Conservation (phyloP, 306 rosid genomes). For the Senna siamea region DNA sequence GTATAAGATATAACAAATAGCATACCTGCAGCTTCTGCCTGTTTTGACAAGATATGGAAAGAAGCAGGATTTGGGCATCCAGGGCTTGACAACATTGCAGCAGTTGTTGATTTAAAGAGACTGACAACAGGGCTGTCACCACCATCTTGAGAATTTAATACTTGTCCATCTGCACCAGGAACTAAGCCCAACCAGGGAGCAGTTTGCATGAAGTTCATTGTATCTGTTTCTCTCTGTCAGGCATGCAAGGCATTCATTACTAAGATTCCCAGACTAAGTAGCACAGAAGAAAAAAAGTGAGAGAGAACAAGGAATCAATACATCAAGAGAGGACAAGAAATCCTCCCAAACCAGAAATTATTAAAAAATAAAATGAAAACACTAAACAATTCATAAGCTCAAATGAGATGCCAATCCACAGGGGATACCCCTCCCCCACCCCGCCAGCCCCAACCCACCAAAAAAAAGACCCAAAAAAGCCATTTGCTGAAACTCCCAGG, state of each 20-base stretch:
- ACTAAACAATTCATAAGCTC: neutral
- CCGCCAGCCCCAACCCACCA: too few relatives aligned
- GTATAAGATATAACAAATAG: too few relatives aligned
- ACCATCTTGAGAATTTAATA: constrained; percentile 78
- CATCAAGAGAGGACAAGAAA: neutral
- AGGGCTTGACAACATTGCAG: constrained; percentile 74
- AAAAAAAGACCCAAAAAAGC: too few relatives aligned
- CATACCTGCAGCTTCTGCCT: constrained; percentile 99
- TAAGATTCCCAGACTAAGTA: constrained; percentile 26
- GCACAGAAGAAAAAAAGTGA: neutral
- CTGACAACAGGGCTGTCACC: constrained; percentile 92
- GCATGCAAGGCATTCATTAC: constrained; percentile 25
- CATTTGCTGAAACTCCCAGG: too few relatives aligned
- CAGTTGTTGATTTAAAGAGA: constrained; percentile 81
- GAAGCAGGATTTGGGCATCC: constrained; percentile 72
- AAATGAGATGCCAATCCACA: neutral
- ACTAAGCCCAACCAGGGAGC: constrained; percentile 97
- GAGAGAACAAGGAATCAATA: neutral
- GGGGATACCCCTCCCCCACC: neutral
- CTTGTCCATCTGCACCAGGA: constrained; percentile 93
- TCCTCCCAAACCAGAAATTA: neutral
- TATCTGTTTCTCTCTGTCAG: constrained; percentile 84
- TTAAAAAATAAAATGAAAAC: neutral
- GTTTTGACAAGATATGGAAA: constrained; percentile 86
- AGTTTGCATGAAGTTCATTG: constrained; percentile 91